phyloP scores from a whole-genome alignment of 768 basidiomycete species.

The Dictyophora rubrovolvata region DNA sequence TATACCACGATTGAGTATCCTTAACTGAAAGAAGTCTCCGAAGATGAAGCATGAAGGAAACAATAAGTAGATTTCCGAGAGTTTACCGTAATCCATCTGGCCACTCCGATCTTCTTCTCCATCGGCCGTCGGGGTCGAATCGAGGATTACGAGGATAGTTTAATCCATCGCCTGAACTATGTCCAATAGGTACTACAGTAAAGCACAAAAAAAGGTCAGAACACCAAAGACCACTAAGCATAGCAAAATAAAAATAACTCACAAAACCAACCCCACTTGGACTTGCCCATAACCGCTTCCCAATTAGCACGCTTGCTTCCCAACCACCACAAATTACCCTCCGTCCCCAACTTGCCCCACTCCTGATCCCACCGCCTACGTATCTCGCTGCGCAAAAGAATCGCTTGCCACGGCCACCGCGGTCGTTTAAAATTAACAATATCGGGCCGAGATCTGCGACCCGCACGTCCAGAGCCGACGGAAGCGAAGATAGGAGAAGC shows the following conservation, averaged over 20 bases:
- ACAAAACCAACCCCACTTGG: constrained; percentile 69
- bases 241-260: constrained; percentile 26
- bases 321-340: constrained; percentile 84
- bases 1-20: too few relatives aligned
- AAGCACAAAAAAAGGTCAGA: neutral
- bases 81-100: constrained; percentile 47
- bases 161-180: constrained; percentile 45
- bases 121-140: constrained; percentile 59
- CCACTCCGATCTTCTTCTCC: constrained; percentile 62
- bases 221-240: neutral
- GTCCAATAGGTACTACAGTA: constrained; percentile 39
- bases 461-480: constrained; percentile 16
- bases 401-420: neutral
- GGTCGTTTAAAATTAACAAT: neutral
- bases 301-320: constrained; percentile 56
- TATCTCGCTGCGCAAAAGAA: constrained; percentile 17
- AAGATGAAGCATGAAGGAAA: too few relatives aligned
- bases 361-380: constrained; percentile 57
- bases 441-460: neutral
- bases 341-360: constrained; percentile 66
- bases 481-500: constrained; percentile 18
- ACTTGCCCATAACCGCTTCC: constrained; percentile 74
- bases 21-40: too few relatives aligned
- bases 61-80: too few relatives aligned
- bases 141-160: constrained; percentile 61